Percentiles rank a stretch among this genome's conserved stretches.
These are phyloP conservation scores for Hibiscus mutabilis DNA, from an alignment of 345 rosid species.

Conservation along the genomic window DNA sequence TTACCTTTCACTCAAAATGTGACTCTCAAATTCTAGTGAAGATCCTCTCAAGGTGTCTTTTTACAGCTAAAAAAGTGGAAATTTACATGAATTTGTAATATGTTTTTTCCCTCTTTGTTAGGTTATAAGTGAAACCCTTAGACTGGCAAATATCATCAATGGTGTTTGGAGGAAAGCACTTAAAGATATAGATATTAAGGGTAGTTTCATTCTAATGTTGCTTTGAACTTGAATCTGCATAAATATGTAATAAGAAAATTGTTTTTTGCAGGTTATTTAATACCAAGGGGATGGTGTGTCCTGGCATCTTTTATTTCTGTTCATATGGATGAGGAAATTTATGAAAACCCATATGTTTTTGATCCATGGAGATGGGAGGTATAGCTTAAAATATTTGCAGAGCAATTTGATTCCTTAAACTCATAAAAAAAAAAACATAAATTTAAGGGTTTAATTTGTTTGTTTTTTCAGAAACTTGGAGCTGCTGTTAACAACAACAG, in stretches of 20 bases:
- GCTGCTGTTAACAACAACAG: slow-evolving; percentile 42
- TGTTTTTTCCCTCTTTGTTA: neutral
- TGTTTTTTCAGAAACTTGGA: slow-evolving; percentile 47
- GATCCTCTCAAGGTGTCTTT: neutral
- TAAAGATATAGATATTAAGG: slow-evolving; percentile 80
- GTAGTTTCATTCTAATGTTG: slow-evolving; percentile 17
- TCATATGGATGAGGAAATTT: slow-evolving; percentile 83
- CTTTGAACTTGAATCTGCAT: neutral
- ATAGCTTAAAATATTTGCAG: no score
- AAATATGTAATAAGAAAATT: neutral
- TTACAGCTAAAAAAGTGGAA: neutral
- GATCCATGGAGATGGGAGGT: slow-evolving; percentile 99
- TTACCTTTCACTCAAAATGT: slow-evolving; percentile 89
- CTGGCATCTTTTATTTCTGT: slow-evolving; percentile 77
- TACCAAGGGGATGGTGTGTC: slow-evolving; percentile 94
- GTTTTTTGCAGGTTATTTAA: slow-evolving; percentile 56
- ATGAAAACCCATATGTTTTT: slow-evolving; percentile 66
- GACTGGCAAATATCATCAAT: slow-evolving; percentile 82
- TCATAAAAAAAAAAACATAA: no score
- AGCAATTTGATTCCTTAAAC: no score
- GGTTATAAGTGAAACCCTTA: slow-evolving; percentile 93
- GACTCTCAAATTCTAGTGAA: slow-evolving; percentile 14
- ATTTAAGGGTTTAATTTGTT: neutral
- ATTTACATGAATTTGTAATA: no score
- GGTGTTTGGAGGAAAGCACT: slow-evolving; percentile 94